Evolutionary conservation across 768 basidiomycete species (phyloP).

Genomic region (Agaricus subrufescens): DNA sequence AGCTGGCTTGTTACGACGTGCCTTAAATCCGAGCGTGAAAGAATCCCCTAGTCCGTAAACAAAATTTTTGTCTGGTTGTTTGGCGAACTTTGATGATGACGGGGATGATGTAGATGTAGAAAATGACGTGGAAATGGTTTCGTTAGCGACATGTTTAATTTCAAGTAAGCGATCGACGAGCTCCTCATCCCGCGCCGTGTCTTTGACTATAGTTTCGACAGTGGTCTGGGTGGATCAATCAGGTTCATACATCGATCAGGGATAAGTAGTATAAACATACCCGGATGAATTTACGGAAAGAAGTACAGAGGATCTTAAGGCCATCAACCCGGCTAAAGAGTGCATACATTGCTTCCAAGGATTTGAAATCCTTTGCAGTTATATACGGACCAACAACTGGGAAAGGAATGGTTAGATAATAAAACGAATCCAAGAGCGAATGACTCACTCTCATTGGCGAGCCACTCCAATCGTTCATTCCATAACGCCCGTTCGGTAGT

Average conservation of each 20-base stretch:
- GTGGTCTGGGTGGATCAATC: slow-evolving; percentile 31
- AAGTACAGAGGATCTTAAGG: slow-evolving; percentile 46
- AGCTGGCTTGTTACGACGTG: slow-evolving; percentile 76
- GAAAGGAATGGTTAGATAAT: not conserved
- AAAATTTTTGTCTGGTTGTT: slow-evolving; percentile 49
- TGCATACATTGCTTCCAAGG: slow-evolving; percentile 50
- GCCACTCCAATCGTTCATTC: slow-evolving; percentile 32
- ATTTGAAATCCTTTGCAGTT: slow-evolving; percentile 35
- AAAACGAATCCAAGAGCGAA: not conserved
- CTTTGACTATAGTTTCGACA: slow-evolving; percentile 64
- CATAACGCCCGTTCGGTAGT: slow-evolving; percentile 52
- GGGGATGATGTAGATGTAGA: slow-evolving; percentile 14
- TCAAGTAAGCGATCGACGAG: slow-evolving; percentile 75
- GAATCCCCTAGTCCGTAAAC: slow-evolving; percentile 66
- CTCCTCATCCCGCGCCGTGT: slow-evolving; percentile 56
- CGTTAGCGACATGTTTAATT: slow-evolving; percentile 58
- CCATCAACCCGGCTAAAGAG: slow-evolving; percentile 58
- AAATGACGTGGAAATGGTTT: slow-evolving; percentile 48
- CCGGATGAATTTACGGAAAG: slow-evolving; percentile 60
- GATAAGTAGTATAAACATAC: slow-evolving; percentile 28
- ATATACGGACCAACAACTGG: slow-evolving; percentile 54
- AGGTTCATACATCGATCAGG: too few relatives aligned
- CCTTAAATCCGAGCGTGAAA: slow-evolving; percentile 70
- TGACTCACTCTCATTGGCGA: slow-evolving; percentile 27
- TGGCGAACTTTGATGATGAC: slow-evolving; percentile 18